phyloP scores from a whole-genome alignment of 176 grass and related monocot genomes.

The Zoysia pacifica region DNA sequence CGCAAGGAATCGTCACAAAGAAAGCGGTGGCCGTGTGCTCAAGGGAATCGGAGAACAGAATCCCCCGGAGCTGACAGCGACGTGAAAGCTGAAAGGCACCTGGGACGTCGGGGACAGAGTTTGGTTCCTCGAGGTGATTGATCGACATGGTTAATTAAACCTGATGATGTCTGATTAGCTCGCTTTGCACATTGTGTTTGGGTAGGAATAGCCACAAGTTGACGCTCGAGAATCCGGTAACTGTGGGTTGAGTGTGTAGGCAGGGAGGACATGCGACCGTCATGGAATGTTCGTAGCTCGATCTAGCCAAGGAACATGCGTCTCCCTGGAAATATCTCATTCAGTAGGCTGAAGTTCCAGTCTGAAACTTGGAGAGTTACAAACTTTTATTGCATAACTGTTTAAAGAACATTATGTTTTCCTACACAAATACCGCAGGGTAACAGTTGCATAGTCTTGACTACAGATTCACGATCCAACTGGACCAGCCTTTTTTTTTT shows the following conservation, averaged over 20 bases:
- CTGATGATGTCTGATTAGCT: not conserved
- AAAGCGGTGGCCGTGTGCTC: not conserved
- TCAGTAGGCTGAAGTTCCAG: not conserved
- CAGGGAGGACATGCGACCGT: not conserved
- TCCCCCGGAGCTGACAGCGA: not conserved
- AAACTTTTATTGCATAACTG: not conserved
- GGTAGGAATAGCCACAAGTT: not conserved
- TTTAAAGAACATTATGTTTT: not conserved
- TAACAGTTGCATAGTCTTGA: not conserved
- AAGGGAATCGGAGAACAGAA: constrained; percentile 15
- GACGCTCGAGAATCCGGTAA: not conserved
- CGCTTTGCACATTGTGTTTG: constrained; percentile 4
- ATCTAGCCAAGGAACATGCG: not conserved
- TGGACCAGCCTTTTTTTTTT: not conserved
- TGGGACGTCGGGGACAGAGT: not conserved
- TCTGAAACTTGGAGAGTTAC: not conserved
- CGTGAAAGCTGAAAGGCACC: constrained; percentile 28
- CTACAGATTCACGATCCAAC: not conserved
- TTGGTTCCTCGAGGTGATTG: not conserved
- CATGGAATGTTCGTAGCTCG: not conserved
- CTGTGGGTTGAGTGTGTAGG: not conserved
- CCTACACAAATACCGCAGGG: not conserved
- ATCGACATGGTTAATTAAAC: not conserved
- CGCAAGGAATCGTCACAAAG: constrained; percentile 2
- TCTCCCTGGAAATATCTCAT: not conserved